These are phyloP conservation scores for Apiotrichum sp. DNA, from an alignment of 1,284 basidiomycete species.

Conservation along the genomic window DNA sequence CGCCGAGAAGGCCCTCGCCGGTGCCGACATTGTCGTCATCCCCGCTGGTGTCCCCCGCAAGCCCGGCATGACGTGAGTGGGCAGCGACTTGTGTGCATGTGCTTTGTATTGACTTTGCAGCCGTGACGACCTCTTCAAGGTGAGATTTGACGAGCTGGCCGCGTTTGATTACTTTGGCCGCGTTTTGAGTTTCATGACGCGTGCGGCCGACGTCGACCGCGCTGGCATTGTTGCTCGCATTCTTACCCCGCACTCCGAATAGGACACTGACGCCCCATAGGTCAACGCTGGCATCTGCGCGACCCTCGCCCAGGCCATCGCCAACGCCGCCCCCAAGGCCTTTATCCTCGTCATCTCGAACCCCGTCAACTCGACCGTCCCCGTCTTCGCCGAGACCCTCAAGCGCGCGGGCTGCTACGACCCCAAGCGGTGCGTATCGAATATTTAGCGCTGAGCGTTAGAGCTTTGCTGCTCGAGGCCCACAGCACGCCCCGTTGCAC, in stretches of 20 bases:
- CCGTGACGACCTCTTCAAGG: conserved; percentile 96
- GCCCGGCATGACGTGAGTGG: conserved; percentile 58
- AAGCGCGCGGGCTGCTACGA: conserved; percentile 92
- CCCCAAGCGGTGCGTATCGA: conserved; percentile 55
- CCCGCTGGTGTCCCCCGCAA: conserved; percentile 96
- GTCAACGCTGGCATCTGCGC: conserved; percentile 64
- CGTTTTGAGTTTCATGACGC: neutral
- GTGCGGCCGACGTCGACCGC: too few relatives aligned
- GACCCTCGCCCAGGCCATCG: conserved; percentile 84
- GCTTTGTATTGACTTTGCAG: conserved; percentile 10
- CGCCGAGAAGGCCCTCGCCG: conserved; percentile 43
- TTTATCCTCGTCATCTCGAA: conserved; percentile 95
- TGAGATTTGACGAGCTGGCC: conserved; percentile 16
- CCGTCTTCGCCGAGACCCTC: conserved; percentile 89
- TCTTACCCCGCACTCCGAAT: too few relatives aligned
- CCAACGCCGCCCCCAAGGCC: conserved; percentile 80
- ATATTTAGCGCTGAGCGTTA: neutral
- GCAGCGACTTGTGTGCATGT: neutral
- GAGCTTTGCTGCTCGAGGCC: neutral
- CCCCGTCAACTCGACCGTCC: conserved; percentile 77
- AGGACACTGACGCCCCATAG: conserved; percentile 8
- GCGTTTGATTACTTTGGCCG: neutral
- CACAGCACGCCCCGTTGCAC: neutral
- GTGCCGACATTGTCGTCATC: conserved; percentile 74
- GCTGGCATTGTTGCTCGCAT: too few relatives aligned